Conservation (phyloP, 108 stramenopile genomes). For the Schizochytrium sp. region DNA sequence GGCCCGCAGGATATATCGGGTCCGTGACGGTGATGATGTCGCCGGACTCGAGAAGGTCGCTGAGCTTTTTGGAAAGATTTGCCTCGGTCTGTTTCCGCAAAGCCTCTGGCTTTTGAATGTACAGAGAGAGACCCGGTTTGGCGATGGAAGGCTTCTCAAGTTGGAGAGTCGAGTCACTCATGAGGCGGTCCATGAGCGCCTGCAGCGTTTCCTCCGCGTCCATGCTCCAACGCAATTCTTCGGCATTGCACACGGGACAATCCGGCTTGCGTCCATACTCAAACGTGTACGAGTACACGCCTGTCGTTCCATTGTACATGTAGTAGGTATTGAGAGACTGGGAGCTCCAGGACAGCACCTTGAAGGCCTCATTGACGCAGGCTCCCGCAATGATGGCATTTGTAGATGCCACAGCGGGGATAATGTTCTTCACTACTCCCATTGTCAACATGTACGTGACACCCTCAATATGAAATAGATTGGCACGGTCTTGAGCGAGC, state of each 20-base stretch:
- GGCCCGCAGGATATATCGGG: conserved; percentile 46
- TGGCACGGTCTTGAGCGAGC: conserved; percentile 69
- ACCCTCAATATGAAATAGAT: conserved; percentile 74
- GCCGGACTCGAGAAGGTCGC: conserved; percentile 65
- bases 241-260: conserved; percentile 73
- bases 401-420: conserved; percentile 99
- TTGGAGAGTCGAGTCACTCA: conserved; percentile 57
- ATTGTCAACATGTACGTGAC: conserved; percentile 77
- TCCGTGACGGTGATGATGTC: conserved; percentile 85
- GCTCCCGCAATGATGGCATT: conserved; percentile 95
- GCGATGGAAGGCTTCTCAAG: conserved; percentile 78
- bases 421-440: conserved; percentile 98
- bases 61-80: conserved; percentile 75
- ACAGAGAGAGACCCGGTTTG: conserved; percentile 61
- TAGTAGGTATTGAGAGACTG: conserved; percentile 82
- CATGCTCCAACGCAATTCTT: conserved; percentile 53
- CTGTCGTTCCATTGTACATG: conserved; percentile 57
- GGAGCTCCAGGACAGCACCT: conserved; percentile 76
- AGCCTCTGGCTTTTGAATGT: conserved; percentile 81
- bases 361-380: conserved; percentile 88
- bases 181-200: conserved; percentile 62
- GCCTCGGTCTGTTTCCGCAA: conserved; percentile 68
- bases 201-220: conserved; percentile 50
- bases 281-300: conserved; percentile 78
- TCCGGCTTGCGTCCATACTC: conserved; percentile 71